Conservation (phyloP, 257 asterid species). For the Solanum sparsipilum region DNA sequence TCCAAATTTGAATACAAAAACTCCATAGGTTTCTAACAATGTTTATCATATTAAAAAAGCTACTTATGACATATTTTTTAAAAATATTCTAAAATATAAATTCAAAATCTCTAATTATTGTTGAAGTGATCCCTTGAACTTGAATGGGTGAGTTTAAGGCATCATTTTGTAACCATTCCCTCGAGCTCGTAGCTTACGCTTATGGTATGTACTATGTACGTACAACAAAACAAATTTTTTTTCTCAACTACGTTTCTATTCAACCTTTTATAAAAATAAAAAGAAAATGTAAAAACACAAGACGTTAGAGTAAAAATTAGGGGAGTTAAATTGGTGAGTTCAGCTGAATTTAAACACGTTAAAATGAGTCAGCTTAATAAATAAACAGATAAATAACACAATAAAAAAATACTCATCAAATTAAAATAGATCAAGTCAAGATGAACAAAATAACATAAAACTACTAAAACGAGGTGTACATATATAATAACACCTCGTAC, state of each 20-base stretch:
- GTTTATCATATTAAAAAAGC: no score
- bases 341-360: neutral
- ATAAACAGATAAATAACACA: rapidly evolving
- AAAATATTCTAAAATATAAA: neutral
- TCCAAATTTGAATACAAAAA: neutral
- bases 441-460: neutral
- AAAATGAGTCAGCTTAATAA: neutral
- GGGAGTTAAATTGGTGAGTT: neutral
- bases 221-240: no score
- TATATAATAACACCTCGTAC: neutral
- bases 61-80: no score
- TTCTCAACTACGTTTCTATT: no score
- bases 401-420: neutral
- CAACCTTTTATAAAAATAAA: neutral
- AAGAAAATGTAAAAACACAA: neutral
- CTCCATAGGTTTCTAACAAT: neutral
- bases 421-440: neutral
- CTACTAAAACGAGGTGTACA: neutral
- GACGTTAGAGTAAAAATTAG: neutral
- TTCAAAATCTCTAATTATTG: neutral
- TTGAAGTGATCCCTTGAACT: neutral
- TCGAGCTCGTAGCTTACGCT: neutral
- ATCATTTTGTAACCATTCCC: neutral
- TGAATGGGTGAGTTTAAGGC: neutral
- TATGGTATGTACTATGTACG: neutral